A percentile compares a stretch with the other conserved stretches of the same genome.
Evolutionary conservation across 176 grass and related monocot species (phyloP).

Genomic region (Paspalum notatum): DNA sequence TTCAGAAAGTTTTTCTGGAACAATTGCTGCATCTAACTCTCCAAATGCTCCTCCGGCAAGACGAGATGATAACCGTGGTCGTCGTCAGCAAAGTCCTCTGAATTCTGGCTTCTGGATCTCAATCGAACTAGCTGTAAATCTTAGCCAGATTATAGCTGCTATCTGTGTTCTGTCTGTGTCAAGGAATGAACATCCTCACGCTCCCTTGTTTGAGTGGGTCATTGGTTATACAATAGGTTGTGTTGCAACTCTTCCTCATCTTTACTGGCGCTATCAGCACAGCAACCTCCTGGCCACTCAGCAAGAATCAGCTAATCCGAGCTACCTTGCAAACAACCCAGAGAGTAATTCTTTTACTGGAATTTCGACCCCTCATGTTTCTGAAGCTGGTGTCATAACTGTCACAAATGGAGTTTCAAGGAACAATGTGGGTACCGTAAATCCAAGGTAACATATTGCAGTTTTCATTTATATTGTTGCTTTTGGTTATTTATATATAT

Average conservation of each 20-base stretch:
- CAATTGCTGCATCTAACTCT: conserved; percentile 50
- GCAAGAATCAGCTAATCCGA: conserved; percentile 59
- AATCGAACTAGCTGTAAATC: conserved; percentile 75
- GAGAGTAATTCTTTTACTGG: conserved; percentile 58
- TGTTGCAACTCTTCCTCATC: conserved; percentile 78
- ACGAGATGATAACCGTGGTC: conserved; percentile 58
- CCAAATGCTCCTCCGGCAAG: conserved; percentile 47
- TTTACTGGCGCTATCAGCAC: conserved; percentile 87
- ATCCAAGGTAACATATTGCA: conserved; percentile 64
- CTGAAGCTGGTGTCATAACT: conserved; percentile 34
- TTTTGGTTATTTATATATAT: conserved; percentile 16
- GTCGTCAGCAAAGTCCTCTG: conserved; percentile 65
- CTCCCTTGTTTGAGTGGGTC: conserved; percentile 86
- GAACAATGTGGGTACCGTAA: conserved; percentile 34
- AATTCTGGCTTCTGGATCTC: conserved; percentile 96
- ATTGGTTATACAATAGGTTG: conserved; percentile 90
- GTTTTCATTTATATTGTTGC: neutral
- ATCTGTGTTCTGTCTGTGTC: conserved; percentile 73
- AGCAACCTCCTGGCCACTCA: conserved; percentile 50
- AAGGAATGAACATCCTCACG: conserved; percentile 68
- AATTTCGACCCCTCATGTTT: conserved; percentile 38
- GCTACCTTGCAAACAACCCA: conserved; percentile 51
- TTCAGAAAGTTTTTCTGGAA: conserved; percentile 41
- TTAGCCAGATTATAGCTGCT: conserved; percentile 89
- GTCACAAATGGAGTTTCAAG: conserved; percentile 37